Base-by-base conservation (phyloP, 352 stramenopile species). In the Phytopythium montanum region DNA sequence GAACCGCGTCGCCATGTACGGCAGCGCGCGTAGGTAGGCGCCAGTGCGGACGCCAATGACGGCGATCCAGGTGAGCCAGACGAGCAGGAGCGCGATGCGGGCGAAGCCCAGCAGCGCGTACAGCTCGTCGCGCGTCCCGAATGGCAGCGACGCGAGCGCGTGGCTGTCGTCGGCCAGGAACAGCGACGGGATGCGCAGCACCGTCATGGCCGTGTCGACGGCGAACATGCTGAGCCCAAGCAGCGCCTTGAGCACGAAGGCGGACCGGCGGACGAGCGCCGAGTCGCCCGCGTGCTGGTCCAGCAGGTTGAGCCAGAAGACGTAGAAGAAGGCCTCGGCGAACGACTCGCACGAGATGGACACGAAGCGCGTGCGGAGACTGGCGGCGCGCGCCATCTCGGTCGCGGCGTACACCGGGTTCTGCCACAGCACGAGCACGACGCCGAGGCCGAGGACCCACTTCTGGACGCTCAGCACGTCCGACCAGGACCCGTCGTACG, bases 1-100 rank as follows among this genome's bases (percentile, higher is more conserved):
- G 49, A 88, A 92, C 5, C 88, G 86, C 23, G 85, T 90, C 5
- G 79, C 75, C 81, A 96, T 94, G 65, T 96, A 96, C 28, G 82
- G 76, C 7, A 96, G 56, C 19, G 67, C 66, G 14, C 85, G 86
- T 23, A 96, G n/a, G 44, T 90, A 70, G 6, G 65, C 61, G 1
- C 77, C 72, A 0, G 85, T 90, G 54, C 72, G 64, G 49, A 70
- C 79, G 19, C 77, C 80, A 53, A 89, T 76, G 51, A 63, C 69
- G 38, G 73, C 64, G 21, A 94, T 85, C 85, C 85, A 95, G 1
- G 74, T 65, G 18, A 90, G 75, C 88, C 88, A 96, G 8, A 67
- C 56, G 18, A 91, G 59, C 13, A 93, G 66, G 51, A 94, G 62
- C 8, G 56, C 64, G 16, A 88, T 81, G 8, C 73, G 79, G 50